Evolutionary conservation across 2,329 filamentous ascomycete species (phyloP), one percentile per base, ranked within the genome.

Genomic region (Apiospora rasikravindrae): DNA sequence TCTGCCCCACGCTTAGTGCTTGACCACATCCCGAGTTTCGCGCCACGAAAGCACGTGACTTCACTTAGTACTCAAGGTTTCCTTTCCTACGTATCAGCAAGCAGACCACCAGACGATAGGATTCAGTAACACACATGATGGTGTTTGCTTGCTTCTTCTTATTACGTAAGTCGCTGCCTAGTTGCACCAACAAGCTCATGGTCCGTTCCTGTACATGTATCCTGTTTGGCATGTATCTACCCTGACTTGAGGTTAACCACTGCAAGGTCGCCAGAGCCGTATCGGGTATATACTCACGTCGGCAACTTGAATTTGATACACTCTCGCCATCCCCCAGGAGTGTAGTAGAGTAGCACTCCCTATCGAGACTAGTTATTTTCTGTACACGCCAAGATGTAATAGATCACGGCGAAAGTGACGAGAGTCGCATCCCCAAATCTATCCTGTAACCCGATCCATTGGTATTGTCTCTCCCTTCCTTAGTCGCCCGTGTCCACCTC

Each of bases 401-500:
- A 61, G 53, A 26, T 7, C 53, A 37, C 14, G 24, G 53, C 40
- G 47, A 53, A 61, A 37, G 29, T 24, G 53, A 40, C 19, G 29
- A 40, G 14, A 37, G 1, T 19, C 29, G 16, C 29, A 33, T 16
- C 29, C 29, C 33, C 33, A 37, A 37, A 22, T 37, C 53, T 37
- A 61, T 37, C 19, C 16, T 40, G 53, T 37, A 22, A 2, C 29
- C 40, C 40, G 11, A 42, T 42, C 40, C 40, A 14, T 11, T 13
- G 11, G 29, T 11, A 10, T 33, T 57, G 2, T 22, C 29, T 2
- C 8, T 33, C 0, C 16, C 29, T 16, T 29, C n/a, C 75, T 87
- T 80, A 90, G 76, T 90, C 88, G 1, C 88, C 87, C 4, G 89
- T 90, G 76, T 90, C 89, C 69, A 91, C 87, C 82, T 90, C 89